Evolutionary conservation across 225 moss, liverwort and hornwort genomes (phyloP).

Genomic region (Ulota crispa): DNA sequence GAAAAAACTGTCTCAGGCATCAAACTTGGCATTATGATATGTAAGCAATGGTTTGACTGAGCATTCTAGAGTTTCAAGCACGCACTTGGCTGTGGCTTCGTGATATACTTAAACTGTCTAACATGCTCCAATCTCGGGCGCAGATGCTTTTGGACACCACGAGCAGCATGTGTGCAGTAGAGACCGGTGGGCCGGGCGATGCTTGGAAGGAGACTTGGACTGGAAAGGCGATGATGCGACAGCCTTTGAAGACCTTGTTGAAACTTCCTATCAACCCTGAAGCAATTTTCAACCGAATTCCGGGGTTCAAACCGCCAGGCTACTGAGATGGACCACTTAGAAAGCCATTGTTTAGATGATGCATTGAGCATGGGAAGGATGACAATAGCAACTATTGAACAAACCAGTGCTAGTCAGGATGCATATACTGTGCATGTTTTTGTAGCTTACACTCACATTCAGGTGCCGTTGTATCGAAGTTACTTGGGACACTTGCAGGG

Average conservation of each 20-base stretch:
- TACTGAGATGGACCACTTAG: not conserved
- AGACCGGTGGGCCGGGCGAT: constrained; percentile 61
- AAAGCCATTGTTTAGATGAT: constrained; percentile 15
- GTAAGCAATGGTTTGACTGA: not conserved
- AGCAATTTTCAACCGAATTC: constrained; percentile 37
- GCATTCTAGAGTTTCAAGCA: not conserved
- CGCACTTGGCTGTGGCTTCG: not conserved
- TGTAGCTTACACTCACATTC: not conserved
- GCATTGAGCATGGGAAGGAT: not conserved
- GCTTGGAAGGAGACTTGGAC: constrained; percentile 67
- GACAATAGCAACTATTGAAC: too few relatives aligned
- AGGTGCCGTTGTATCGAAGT: not conserved
- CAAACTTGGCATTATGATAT: not conserved
- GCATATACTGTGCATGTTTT: too few relatives aligned
- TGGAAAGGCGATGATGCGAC: constrained; percentile 52
- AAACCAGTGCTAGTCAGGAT: too few relatives aligned
- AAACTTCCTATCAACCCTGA: constrained; percentile 81
- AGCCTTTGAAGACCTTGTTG: constrained; percentile 66
- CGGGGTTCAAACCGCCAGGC: constrained; percentile 70
- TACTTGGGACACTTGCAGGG: not conserved
- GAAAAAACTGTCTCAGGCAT: too few relatives aligned
- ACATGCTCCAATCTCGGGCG: not conserved
- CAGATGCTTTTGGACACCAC: constrained; percentile 74
- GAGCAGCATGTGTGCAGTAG: constrained; percentile 79
- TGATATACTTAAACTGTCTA: not conserved